Percentiles rank a stretch among this genome's conserved stretches.
phyloP scores from a whole-genome alignment of 2,329 filamentous ascomycete species.

The Cladosporium phlei region DNA sequence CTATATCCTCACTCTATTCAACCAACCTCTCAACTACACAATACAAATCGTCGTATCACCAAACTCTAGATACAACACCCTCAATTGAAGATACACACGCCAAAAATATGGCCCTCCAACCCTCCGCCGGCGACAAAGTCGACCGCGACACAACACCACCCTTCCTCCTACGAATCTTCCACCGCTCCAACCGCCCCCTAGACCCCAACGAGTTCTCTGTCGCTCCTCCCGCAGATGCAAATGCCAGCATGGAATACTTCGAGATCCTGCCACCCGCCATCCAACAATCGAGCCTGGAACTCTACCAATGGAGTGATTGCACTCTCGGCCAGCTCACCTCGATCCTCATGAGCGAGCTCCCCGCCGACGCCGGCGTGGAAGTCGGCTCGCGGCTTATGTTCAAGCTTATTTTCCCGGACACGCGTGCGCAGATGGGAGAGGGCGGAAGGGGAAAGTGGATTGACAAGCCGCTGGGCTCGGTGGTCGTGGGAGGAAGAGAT shows the following conservation, averaged over 20 bases:
- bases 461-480: constrained; percentile 75
- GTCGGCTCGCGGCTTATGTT: constrained; percentile 83
- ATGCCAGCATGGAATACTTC: constrained; percentile 32
- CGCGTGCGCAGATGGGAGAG: constrained; percentile 43
- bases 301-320: constrained; percentile 83
- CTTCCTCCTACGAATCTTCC: constrained; percentile 83
- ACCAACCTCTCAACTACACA: not conserved
- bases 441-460: constrained; percentile 59
- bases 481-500: constrained; percentile 59
- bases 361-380: constrained; percentile 65
- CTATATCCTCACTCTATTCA: not conserved
- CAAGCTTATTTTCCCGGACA: constrained; percentile 79
- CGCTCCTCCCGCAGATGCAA: constrained; percentile 39
- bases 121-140: constrained; percentile 40
- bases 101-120: constrained; percentile 32
- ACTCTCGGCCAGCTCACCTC: constrained; percentile 76
- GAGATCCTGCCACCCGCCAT: constrained; percentile 55
- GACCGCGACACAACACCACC: constrained; percentile 70
- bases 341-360: constrained; percentile 64
- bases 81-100: not conserved
- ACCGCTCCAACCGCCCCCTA: constrained; percentile 68
- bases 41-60: not conserved
- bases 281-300: constrained; percentile 50
- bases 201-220: constrained; percentile 66
- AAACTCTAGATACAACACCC: not conserved